Evolutionary conservation across 441 rosid species (phyloP).

Genomic region (Populus hybrid): DNA sequence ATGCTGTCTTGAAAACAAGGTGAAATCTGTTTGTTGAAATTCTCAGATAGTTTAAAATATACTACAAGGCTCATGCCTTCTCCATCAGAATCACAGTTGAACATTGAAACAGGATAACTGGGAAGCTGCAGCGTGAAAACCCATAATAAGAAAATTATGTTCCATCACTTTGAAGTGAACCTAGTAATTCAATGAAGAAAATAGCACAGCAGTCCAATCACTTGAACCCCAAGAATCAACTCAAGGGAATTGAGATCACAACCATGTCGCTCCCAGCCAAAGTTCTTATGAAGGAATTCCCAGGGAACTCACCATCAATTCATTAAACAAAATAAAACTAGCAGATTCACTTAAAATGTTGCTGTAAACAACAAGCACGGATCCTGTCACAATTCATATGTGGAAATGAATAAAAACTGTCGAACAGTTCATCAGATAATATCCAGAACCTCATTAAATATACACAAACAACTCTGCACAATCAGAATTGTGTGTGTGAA

Average conservation of each 20-base stretch:
- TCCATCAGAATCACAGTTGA: constrained; percentile 59
- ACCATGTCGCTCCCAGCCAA: not conserved
- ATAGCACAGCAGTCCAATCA: not conserved
- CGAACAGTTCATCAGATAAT: not conserved
- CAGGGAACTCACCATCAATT: not conserved
- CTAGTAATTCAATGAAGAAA: not conserved
- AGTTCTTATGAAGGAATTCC: not conserved
- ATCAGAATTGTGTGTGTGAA: not conserved
- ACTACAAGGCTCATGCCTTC: constrained; percentile 88
- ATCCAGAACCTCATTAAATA: too few species aligned
- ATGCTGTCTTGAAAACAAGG: constrained; percentile 62
- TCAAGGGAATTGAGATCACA: not conserved
- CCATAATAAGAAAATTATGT: not conserved
- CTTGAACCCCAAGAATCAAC: not conserved
- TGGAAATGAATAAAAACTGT: not conserved
- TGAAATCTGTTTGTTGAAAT: constrained; percentile 52
- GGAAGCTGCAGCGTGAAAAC: constrained; percentile 51
- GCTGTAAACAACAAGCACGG: not conserved
- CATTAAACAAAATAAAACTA: not conserved
- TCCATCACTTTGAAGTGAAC: not conserved
- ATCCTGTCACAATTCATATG: not conserved
- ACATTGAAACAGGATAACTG: constrained; percentile 69
- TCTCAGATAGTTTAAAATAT: constrained; percentile 58
- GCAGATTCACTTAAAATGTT: not conserved
- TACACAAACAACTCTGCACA: not conserved